Base-by-base conservation (phyloP, 2,329 filamentous ascomycete species). In the Fusarium mangiferae region DNA sequence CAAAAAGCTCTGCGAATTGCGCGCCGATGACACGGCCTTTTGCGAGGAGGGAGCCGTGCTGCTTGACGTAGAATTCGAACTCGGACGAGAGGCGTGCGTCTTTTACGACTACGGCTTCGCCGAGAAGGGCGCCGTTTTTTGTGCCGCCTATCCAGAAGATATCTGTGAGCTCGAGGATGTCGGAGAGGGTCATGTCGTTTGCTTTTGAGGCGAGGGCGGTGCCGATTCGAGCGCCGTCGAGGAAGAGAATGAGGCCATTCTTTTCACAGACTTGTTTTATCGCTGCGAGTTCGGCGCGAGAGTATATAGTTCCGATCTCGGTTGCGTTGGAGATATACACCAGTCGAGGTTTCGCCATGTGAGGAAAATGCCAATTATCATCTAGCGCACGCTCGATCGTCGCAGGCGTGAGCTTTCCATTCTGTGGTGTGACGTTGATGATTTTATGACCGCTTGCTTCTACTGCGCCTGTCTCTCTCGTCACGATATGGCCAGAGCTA, bases 91-190 rank as follows among this genome's bases (percentile, higher is more conserved):
- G 77, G 3, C 61, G 55, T 1, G 76, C 48, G 35, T 85, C 80
- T 56, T 86, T 86, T 33, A 88, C 84, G 1, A 88, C 82, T 12
- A 88, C 84, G 4, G 86, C 86, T 66, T 88, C 86, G 4, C 86
- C 86, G 7, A 88, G 80, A 7, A 88, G 73, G 0, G 86, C 85
- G 2, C 86, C 86, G 69, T 86, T 86, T 70, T 88, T 88, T 9
- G 86, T 88, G 0, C 86, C 86, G 7, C 86, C 86, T 42, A 88
- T 87, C 86, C 86, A 88, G 78, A 88, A 88, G 26, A 88, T 85
- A 62, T 88, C 86, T 0, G 84, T 86, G 45, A 87, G 73, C 9
- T 86, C 83, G 4, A 86, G 76, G 11, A 88, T 77, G 60, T 88
- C 86, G 1, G 73, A 71, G 10, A 86, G 79, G 0, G 81, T 83